phyloP scores from a whole-genome alignment of 345 rosid genomes.

The Crucihimalaya himalaica region DNA sequence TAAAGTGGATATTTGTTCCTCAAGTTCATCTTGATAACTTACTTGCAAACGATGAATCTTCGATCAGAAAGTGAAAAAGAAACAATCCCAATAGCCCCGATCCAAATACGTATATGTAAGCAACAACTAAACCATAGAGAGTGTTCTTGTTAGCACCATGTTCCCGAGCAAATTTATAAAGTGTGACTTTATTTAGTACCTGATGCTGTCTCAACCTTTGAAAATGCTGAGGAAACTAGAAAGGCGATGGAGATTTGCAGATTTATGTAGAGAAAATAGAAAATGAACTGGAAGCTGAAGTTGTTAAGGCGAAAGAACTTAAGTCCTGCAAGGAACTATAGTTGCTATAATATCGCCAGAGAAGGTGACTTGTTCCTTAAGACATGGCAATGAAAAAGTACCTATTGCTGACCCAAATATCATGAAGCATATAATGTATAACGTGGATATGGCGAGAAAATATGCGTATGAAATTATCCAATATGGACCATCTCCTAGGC shows the following conservation, averaged over 20 bases:
- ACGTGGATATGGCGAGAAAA: conserved; percentile 61
- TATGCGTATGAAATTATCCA: conserved; percentile 90
- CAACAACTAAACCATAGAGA: conserved; percentile 47
- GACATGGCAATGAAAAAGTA: no score
- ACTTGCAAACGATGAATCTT: conserved; percentile 75
- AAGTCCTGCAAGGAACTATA: conserved; percentile 57
- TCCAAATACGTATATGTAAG: conserved; percentile 73
- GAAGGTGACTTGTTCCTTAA: conserved; percentile 16
- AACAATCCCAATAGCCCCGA: conserved; percentile 82
- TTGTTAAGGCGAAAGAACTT: conserved; percentile 73
- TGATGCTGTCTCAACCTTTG: conserved; percentile 79
- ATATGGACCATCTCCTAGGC: conserved; percentile 93
- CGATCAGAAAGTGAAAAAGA: conserved; percentile 63
- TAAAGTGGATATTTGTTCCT: neutral
- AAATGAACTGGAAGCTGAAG: conserved; percentile 69
- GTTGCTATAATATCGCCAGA: no score
- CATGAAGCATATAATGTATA: conserved; percentile 72
- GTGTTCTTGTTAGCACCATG: neutral
- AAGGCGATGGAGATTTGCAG: conserved; percentile 84
- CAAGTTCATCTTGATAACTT: conserved; percentile 36
- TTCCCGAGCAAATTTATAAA: neutral
- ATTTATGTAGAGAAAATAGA: conserved; percentile 72
- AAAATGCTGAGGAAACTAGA: conserved; percentile 64
- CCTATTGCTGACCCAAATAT: conserved; percentile 74
- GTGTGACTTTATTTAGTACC: conserved; percentile 47